Conservation (phyloP, 306 rosid species). For the Phaseolus lunatus region DNA sequence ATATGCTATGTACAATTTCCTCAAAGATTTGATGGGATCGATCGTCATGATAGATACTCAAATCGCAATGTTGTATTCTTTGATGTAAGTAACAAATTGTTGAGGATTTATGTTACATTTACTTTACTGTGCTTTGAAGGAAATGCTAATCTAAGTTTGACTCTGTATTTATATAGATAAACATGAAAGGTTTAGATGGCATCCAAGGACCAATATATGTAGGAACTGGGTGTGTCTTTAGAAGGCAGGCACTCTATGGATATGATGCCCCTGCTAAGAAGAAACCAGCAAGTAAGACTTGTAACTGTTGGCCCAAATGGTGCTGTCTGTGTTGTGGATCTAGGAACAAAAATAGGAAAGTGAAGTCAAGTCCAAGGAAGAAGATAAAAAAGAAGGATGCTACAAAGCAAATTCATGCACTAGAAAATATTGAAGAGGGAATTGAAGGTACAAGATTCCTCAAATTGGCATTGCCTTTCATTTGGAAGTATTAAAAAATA, state of each 20-base stretch:
- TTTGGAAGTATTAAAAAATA: background rate
- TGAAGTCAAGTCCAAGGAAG: conserved; percentile 60
- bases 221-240: conserved; percentile 93
- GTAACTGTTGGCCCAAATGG: conserved; percentile 93
- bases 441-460: conserved; percentile 68
- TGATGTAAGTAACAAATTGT: conserved; percentile 66
- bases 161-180: conserved; percentile 60
- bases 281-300: conserved; percentile 76
- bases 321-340: conserved; percentile 77
- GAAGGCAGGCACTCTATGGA: conserved; percentile 96
- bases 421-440: conserved; percentile 78
- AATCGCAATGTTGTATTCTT: conserved; percentile 93
- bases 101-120: conserved; percentile 1
- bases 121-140: background rate
- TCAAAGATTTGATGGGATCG: conserved; percentile 95
- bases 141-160: conserved; percentile 41
- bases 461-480: conserved; percentile 1
- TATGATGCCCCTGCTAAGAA: conserved; percentile 85
- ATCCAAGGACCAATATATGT: conserved; percentile 97
- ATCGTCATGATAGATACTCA: conserved; percentile 90
- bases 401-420: conserved; percentile 70
- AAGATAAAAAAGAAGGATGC: conserved; percentile 64
- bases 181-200: conserved; percentile 96
- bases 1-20: conserved; percentile 93
- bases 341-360: conserved; percentile 70